These are phyloP conservation scores for Fusarium humuli DNA, from an alignment of 2,329 filamentous ascomycete genomes.

Conservation along the genomic window DNA sequence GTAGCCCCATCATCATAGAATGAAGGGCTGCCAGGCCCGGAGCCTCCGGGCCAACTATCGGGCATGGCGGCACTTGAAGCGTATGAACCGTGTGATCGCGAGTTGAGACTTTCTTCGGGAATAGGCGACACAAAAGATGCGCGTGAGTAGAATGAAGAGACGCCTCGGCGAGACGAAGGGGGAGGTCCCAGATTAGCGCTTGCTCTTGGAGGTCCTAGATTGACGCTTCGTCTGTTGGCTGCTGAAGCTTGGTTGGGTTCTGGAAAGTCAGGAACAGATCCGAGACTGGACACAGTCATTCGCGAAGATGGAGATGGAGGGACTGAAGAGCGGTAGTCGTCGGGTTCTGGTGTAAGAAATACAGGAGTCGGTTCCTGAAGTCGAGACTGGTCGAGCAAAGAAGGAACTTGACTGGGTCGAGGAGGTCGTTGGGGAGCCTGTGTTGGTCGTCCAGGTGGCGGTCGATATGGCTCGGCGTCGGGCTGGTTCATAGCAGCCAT, in stretches of 20 bases:
- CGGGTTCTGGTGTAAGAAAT: constrained; percentile 53
- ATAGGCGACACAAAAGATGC: constrained; percentile 79
- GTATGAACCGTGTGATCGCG: constrained; percentile 71
- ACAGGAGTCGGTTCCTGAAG: constrained; percentile 67
- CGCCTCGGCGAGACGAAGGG: constrained; percentile 69
- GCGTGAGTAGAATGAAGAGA: constrained; percentile 74
- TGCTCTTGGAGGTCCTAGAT: constrained; percentile 57
- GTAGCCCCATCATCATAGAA: constrained; percentile 63
- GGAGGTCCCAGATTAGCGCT: constrained; percentile 70
- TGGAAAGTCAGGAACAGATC: constrained; percentile 70
- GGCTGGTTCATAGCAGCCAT: constrained; percentile 48
- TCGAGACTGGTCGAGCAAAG: constrained; percentile 66
- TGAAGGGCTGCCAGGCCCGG: constrained; percentile 58
- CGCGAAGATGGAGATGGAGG: constrained; percentile 62
- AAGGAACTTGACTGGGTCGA: constrained; percentile 69
- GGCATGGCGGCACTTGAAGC: constrained; percentile 80
- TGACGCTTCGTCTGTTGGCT: constrained; percentile 61
- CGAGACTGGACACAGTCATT: constrained; percentile 65
- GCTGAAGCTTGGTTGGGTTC: constrained; percentile 52
- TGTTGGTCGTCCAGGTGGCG: constrained; percentile 62
- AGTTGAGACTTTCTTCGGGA: constrained; percentile 73
- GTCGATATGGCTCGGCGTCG: constrained; percentile 60
- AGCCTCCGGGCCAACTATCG: constrained; percentile 69
- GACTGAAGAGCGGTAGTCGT: constrained; percentile 56
- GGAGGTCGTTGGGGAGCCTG: constrained; percentile 68